phyloP scores from a whole-genome alignment of 805 yeast genomes.

The Wickerhamiella alocasiicola region DNA sequence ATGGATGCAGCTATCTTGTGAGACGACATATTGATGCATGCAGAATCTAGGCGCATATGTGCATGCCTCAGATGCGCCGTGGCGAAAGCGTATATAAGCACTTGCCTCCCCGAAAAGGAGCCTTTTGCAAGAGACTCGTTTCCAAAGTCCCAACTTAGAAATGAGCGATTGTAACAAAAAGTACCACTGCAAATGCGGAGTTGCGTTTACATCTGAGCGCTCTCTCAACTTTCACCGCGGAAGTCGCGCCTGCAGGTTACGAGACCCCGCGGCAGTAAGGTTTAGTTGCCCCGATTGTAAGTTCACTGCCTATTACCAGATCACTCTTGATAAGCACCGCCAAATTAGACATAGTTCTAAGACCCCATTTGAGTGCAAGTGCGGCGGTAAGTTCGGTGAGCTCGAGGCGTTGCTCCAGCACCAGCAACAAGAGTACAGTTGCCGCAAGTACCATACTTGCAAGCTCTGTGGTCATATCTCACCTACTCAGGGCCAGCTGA shows the following conservation, averaged over 20 bases:
- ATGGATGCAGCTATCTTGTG: too few relatives aligned
- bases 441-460: conserved; percentile 11
- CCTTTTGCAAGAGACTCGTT: too few relatives aligned
- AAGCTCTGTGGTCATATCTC: conserved; percentile 11
- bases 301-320: conserved; percentile 11
- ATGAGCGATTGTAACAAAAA: conserved; percentile 3
- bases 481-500: conserved; percentile 13
- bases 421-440: conserved; percentile 2
- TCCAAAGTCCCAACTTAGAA: not conserved
- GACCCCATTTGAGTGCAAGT: conserved; percentile 9
- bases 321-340: conserved; percentile 10
- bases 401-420: conserved; percentile 10
- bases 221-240: conserved; percentile 12
- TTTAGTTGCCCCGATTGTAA: conserved; percentile 11
- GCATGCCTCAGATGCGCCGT: conserved; percentile 1
- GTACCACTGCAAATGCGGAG: conserved; percentile 11
- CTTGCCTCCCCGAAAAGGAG: not conserved
- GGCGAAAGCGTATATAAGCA: conserved; percentile 2
- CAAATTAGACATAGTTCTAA: conserved; percentile 9
- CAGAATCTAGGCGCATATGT: conserved; percentile 4
- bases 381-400: conserved; percentile 4
- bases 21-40: conserved; percentile 1
- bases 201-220: conserved; percentile 10
- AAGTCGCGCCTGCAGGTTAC: conserved; percentile 10
- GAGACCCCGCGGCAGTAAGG: conserved; percentile 10